These are phyloP conservation scores for Cordyceps pruinosa DNA, from an alignment of 2,329 filamentous ascomycete genomes.

Conservation along the genomic window DNA sequence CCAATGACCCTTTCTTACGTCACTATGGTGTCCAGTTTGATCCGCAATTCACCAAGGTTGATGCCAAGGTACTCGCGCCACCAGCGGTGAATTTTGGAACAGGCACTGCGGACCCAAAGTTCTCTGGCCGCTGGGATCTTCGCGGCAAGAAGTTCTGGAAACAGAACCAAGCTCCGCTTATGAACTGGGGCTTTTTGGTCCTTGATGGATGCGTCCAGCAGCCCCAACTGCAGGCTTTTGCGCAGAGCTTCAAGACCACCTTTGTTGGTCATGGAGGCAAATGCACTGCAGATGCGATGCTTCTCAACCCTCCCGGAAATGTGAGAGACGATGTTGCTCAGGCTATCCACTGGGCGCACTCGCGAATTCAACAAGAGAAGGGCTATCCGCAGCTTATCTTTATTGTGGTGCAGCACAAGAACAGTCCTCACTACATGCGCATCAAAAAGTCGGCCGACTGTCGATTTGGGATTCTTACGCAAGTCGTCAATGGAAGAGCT, in stretches of 20 bases:
- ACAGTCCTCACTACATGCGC: conserved; percentile 66
- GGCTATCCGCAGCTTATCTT: conserved; percentile 68
- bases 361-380: conserved; percentile 47
- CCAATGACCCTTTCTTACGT: conserved; percentile 64
- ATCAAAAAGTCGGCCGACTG: conserved; percentile 89
- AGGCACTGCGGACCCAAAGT: conserved; percentile 52
- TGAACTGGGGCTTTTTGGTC: conserved; percentile 68
- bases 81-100: conserved; percentile 65
- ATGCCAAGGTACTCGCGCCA: conserved; percentile 63
- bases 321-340: conserved; percentile 38
- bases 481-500: conserved; percentile 68
- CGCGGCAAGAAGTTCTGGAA: conserved; percentile 68
- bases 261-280: conserved; percentile 46
- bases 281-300: conserved; percentile 27
- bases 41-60: conserved; percentile 54
- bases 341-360: conserved; percentile 38
- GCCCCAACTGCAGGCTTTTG: conserved; percentile 25
- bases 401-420: conserved; percentile 67
- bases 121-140: conserved; percentile 77
- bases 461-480: conserved; percentile 73
- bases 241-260: conserved; percentile 34
- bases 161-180: conserved; percentile 55
- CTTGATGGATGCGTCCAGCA: conserved; percentile 49
- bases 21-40: conserved; percentile 70
- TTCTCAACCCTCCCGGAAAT: conserved; percentile 27